Base-by-base conservation (phyloP, 441 rosid species). In the Syzygium malaccense region DNA sequence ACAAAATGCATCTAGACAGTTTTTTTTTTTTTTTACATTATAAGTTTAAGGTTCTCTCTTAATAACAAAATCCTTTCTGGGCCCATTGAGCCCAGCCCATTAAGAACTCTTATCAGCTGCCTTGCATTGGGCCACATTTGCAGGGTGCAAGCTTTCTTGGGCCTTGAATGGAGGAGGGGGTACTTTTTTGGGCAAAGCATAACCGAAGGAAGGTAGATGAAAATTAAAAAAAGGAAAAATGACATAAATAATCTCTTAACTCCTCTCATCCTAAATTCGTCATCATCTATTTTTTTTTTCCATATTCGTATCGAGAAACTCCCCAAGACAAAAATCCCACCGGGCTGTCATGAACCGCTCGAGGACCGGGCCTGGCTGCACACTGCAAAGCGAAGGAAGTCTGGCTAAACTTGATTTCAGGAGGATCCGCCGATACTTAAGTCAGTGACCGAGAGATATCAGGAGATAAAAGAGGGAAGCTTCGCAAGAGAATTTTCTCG, bases 331-430 rank as follows among this genome's bases (percentile, higher is more conserved):
- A 56, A 33, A 33, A 19, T 2, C 48, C 4, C 14, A 18, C 26
- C 1, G 3, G 0, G 4, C 80, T 19, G 37, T 19, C 15, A 33
- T 17, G 3, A 71, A 2, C 9, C 0, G 1, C 48, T 20, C 15
- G 28, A 37, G 79, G 49, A 37, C 15, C 1, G 1, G 26, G 51
- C 51, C 51, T 11, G 12, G n/a, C 14, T 11, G 6, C 17, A 2
- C 51, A 37, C n/a, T 14, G 0, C 17, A 0, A 71, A 37, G n/a
- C 51, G 12, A 75, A 41, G 3, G 1, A 13, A 75, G 17, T 12
- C 18, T 6, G 23, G 7, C 48, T 12, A 23, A 1, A 3, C 25
- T 37, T 1, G 5, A 8, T 75, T 17, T 75, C 2, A 41, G 1
- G n/a, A 75, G 3, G 18, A 75, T 1, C 51, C 15, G 20, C 9